Conservation (phyloP, 768 basidiomycete species). For the Calvatia gigantea region DNA sequence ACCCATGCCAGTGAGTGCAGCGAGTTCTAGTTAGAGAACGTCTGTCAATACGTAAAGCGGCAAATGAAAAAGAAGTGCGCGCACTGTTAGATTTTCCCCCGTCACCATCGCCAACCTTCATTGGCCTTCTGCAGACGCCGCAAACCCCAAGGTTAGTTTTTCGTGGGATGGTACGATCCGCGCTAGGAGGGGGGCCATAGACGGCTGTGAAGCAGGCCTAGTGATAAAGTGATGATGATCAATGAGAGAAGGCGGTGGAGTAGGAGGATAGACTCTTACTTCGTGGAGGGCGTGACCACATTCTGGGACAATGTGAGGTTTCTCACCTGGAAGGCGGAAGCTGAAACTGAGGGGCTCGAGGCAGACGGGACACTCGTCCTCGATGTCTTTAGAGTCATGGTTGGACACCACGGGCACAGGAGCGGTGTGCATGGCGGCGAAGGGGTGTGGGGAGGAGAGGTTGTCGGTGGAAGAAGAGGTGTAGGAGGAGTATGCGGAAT, state of each 20-base stretch:
- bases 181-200: constrained; percentile 80
- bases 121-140: constrained; percentile 93
- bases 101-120: constrained; percentile 92
- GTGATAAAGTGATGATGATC: constrained; percentile 10
- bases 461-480: constrained; percentile 37
- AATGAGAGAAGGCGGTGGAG: not conserved
- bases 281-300: constrained; percentile 98
- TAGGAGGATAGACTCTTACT: constrained; percentile 37
- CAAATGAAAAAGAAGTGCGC: constrained; percentile 9
- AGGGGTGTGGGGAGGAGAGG: constrained; percentile 45
- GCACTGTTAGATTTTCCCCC: constrained; percentile 88
- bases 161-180: constrained; percentile 52
- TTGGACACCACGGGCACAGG: constrained; percentile 73
- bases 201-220: constrained; percentile 97
- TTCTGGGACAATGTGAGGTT: constrained; percentile 94
- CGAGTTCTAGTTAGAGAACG: constrained; percentile 64
- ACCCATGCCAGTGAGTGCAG: constrained; percentile 88
- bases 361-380: constrained; percentile 94
- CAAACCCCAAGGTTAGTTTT: constrained; percentile 90
- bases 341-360: constrained; percentile 92
- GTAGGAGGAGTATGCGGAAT: constrained; percentile 48
- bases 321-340: constrained; percentile 93
- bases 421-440: constrained; percentile 56
- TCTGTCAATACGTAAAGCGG: constrained; percentile 1
- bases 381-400: constrained; percentile 63